Base-by-base conservation (phyloP, 2,329 filamentous ascomycete genomes). In the Shiraia sp. region DNA sequence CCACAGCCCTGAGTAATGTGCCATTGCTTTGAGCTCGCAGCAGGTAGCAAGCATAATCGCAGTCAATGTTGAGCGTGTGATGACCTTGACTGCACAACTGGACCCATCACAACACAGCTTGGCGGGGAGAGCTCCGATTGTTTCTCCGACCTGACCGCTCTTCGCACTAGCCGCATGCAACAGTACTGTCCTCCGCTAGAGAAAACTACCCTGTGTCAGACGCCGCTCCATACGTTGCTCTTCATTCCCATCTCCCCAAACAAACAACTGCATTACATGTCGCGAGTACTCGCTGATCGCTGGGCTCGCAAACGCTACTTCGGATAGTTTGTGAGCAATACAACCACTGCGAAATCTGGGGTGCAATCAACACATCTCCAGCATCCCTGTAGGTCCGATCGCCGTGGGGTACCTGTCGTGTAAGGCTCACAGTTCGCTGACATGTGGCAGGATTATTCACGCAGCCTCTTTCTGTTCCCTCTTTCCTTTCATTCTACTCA, bases 221-320 rank as follows among this genome's bases (percentile, higher is more conserved):
- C 24, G 25, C 35, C n/a, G 10, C 30, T 10, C 10, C n/a, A n/a
- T 13, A 10, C 38, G 16, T 22, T 14, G 27, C 37, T 38, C 35
- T 31, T 24, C 32, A 32, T 26, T 15, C 13, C 19, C 42, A 44
- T 22, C 7, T 17, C 36, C 4, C 26, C 25, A 44, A 34, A 36
- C 32, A 26, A 32, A 35, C 34, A 40, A 13, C 45, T 37, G 61
- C 60, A 53, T 66, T 77, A 72, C 67, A 81, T 81, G 78, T 76
- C 66, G 72, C 75, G 78, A 54, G 61, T 78, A 61, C 73, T 75
- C 51, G 78, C 73, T 57, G 79, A 74, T 64, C 71, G 72, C 57
- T 75, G 72, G 72, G 72, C 72, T 45, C 70, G 72, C 57, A 65
- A 66, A 61, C 66, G 71, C 51, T 74, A 74, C 53, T 64, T 74